A percentile compares a stretch with the other conserved stretches of the same genome.
Evolutionary conservation across 305 asterid species (phyloP).

Genomic region (Fraxinus greggii): DNA sequence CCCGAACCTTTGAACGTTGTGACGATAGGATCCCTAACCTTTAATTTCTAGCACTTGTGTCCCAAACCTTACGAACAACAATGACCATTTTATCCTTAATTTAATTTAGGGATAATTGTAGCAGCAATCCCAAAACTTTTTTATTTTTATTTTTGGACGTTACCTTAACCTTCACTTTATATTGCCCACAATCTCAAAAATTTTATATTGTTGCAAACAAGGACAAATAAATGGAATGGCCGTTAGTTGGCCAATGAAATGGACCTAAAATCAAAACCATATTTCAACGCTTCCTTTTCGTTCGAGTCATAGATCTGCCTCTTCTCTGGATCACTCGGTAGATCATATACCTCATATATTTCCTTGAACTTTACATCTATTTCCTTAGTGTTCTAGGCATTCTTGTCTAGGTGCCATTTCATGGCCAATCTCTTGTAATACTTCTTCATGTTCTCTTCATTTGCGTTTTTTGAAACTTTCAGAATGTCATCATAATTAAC

Average conservation of each 20-base stretch:
- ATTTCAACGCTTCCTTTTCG: slow-evolving; percentile 71
- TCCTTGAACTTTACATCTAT: slow-evolving; percentile 91
- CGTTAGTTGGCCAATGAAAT: neutral
- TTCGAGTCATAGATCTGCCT: slow-evolving; percentile 86
- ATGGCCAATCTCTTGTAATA: slow-evolving; percentile 77
- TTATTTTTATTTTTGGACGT: no score
- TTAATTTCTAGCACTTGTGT: neutral
- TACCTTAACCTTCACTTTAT: no score
- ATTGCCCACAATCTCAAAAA: no score
- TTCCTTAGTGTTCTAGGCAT: slow-evolving; percentile 55
- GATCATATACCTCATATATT: slow-evolving; percentile 92
- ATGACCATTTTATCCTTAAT: neutral
- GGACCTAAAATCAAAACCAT: slow-evolving; percentile 43
- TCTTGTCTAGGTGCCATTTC: slow-evolving; percentile 95
- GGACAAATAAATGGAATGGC: no score
- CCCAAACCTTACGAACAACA: neutral
- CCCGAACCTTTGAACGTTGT: neutral
- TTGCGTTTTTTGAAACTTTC: slow-evolving; percentile 57
- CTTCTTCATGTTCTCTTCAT: slow-evolving; percentile 74
- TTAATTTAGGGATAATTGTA: no score
- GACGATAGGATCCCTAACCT: neutral
- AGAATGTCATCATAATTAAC: slow-evolving; percentile 70
- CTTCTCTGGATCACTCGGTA: slow-evolving; percentile 65
- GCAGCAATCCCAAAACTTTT: no score
- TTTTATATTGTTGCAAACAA: no score